Evolutionary conservation across 306 rosid genomes (phyloP).

Genomic region (Castanea sativa): DNA sequence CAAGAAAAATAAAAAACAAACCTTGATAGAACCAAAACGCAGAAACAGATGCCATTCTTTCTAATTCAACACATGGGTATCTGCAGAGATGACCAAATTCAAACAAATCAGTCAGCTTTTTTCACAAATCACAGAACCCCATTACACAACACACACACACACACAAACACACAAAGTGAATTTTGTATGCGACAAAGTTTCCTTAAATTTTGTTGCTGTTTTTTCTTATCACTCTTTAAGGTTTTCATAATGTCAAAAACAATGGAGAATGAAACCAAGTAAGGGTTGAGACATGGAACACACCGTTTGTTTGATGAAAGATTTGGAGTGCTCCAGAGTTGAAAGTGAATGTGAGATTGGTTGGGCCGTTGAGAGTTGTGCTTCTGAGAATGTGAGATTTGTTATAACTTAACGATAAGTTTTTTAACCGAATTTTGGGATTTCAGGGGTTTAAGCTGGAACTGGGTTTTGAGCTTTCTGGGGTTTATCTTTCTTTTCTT

Average conservation of each 20-base stretch:
- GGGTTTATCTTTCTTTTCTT: not conserved
- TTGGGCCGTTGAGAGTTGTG: not conserved
- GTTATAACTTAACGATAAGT: not conserved
- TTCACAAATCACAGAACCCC: not conserved
- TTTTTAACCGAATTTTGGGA: not conserved
- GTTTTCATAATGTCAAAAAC: not conserved
- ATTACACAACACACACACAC: not conserved
- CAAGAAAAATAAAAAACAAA: not conserved
- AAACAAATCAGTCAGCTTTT: not conserved
- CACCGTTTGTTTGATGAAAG: not conserved
- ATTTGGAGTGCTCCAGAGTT: no score
- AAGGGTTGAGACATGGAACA: not conserved
- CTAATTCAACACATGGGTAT: not conserved
- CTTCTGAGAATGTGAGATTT: not conserved
- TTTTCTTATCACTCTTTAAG: not conserved
- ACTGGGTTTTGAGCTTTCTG: not conserved
- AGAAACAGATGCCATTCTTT: slow-evolving; percentile 43
- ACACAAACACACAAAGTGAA: not conserved
- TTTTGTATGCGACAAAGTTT: not conserved
- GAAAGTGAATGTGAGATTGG: not conserved
- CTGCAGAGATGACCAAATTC: not conserved
- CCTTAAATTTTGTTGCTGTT: not conserved
- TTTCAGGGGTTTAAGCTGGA: not conserved
- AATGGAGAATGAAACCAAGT: not conserved
- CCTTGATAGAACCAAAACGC: slow-evolving; percentile 43